These are phyloP conservation scores for Botryosphaeria dothidea DNA, from an alignment of 2,329 filamentous ascomycete genomes.

Conservation along the genomic window DNA sequence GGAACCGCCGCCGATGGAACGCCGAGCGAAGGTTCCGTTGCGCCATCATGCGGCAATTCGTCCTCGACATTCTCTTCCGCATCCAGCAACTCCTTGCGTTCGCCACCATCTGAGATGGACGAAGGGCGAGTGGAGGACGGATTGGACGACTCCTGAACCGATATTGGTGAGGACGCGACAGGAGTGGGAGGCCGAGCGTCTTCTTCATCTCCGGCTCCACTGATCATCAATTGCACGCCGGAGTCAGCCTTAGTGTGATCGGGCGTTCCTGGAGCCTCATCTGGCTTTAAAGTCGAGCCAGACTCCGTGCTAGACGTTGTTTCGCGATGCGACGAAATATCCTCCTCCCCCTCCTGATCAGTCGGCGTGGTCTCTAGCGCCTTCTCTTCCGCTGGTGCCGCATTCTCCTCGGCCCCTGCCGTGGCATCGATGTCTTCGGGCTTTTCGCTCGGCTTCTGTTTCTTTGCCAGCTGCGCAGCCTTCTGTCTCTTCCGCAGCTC, in stretches of 20 bases:
- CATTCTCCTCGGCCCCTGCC: conserved; percentile 22
- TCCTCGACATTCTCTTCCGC: conserved; percentile 24
- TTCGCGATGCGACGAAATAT: conserved; percentile 10
- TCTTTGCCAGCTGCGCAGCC: conserved; percentile 37
- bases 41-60: neutral
- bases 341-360: neutral
- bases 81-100: conserved; percentile 25
- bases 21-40: conserved; percentile 14
- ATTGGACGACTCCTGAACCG: conserved; percentile 38
- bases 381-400: neutral
- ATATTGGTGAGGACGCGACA: conserved; percentile 37
- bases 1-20: conserved; percentile 16
- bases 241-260: conserved; percentile 53
- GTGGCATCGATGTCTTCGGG: conserved; percentile 14
- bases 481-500: conserved; percentile 85
- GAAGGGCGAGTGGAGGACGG: conserved; percentile 41
- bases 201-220: conserved; percentile 32
- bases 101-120: conserved; percentile 39
- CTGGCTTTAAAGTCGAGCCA: conserved; percentile 18
- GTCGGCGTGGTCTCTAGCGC: neutral
- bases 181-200: conserved; percentile 37
- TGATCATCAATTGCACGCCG: conserved; percentile 53
- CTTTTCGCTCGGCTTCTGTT: conserved; percentile 26
- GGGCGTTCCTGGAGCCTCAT: conserved; percentile 3
- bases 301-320: conserved; percentile 19